phyloP scores from a whole-genome alignment of 2,329 filamentous ascomycete genomes.

The Ceratocystis ficicola region DNA sequence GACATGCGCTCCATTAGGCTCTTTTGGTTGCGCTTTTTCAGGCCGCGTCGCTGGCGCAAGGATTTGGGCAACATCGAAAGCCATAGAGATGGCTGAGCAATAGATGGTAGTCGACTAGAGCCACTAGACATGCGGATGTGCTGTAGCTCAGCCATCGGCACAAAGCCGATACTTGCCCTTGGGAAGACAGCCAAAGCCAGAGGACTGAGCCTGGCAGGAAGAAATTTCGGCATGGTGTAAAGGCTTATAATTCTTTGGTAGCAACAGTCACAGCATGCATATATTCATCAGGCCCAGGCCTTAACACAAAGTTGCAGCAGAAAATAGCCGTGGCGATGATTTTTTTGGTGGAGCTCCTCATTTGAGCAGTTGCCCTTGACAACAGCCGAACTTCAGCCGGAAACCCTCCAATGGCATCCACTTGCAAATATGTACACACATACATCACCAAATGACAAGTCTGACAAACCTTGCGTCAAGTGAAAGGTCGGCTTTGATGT shows the following conservation, averaged over 20 bases:
- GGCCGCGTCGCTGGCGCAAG: slow-evolving; percentile 32
- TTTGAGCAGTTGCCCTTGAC: slow-evolving; percentile 30
- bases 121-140: not conserved
- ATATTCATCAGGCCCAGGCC: too few species aligned
- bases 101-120: slow-evolving; percentile 37
- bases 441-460: slow-evolving; percentile 8
- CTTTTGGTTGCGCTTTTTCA: slow-evolving; percentile 25
- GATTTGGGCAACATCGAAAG: slow-evolving; percentile 56
- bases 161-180: not conserved
- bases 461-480: not conserved
- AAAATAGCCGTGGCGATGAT: not conserved
- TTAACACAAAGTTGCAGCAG: not conserved
- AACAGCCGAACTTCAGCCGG: slow-evolving; percentile 31
- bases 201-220: not conserved
- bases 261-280: too few species aligned
- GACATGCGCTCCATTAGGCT: slow-evolving; percentile 22
- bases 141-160: not conserved
- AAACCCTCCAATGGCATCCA: not conserved
- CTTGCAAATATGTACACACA: not conserved
- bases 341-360: slow-evolving; percentile 11
- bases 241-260: not conserved
- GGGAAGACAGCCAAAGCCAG: not conserved
- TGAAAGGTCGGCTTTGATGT: not conserved
- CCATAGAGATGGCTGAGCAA: slow-evolving; percentile 54
- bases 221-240: not conserved